These are phyloP conservation scores for Trifolium repens DNA, from an alignment of 306 rosid species.

Conservation along the genomic window DNA sequence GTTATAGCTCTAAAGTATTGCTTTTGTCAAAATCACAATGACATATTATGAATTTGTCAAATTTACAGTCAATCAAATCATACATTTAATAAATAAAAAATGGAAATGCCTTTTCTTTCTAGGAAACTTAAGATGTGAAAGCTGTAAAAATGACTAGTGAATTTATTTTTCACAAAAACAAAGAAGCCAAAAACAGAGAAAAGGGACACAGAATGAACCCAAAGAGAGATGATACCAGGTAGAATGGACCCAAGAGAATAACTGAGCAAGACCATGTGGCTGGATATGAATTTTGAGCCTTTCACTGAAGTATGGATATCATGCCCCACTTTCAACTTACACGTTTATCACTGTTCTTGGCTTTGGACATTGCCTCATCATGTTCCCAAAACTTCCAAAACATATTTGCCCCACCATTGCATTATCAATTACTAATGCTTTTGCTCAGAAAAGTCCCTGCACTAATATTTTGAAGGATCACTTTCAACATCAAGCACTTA, in stretches of 20 bases:
- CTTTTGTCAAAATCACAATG: too few relatives aligned
- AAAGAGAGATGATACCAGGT: conserved; percentile 3
- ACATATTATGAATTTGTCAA: too few relatives aligned
- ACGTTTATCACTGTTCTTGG: background rate
- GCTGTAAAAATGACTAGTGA: background rate
- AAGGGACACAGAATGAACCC: background rate
- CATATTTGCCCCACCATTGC: background rate
- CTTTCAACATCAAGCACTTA: background rate
- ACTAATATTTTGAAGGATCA: background rate
- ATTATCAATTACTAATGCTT: background rate
- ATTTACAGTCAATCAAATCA: too few relatives aligned
- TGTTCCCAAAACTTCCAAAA: background rate
- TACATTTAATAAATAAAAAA: too few relatives aligned
- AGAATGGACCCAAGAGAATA: background rate
- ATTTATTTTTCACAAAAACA: background rate
- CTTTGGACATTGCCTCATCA: background rate
- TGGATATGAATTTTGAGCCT: background rate
- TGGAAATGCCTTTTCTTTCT: background rate
- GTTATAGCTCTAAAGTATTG: too few relatives aligned
- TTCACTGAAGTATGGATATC: background rate
- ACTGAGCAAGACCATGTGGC: background rate
- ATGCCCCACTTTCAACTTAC: background rate
- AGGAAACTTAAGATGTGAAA: background rate
- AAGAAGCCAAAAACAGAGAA: background rate
- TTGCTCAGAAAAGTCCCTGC: background rate